These are phyloP conservation scores for Picea glauca DNA, from an alignment of 75 land plant species.

Conservation along the genomic window DNA sequence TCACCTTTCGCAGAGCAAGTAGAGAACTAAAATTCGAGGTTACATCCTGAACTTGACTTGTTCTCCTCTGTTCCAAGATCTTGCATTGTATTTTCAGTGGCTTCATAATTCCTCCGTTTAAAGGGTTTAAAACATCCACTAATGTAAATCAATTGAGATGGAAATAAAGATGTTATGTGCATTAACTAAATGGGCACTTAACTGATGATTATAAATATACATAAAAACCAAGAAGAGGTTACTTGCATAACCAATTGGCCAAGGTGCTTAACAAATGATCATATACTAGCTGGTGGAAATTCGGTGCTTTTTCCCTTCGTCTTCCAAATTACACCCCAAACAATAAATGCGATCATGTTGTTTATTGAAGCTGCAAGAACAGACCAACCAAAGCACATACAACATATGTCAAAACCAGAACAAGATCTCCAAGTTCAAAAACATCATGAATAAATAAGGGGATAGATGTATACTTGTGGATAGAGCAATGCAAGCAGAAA, in stretches of 20 bases:
- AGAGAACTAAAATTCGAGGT: background rate
- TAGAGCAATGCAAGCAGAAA: background rate
- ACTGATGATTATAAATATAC: no score
- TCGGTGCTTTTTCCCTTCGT: background rate
- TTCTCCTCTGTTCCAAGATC: background rate
- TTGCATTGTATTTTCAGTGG: background rate
- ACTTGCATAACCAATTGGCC: background rate
- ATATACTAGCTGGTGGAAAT: background rate
- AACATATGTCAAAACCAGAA: background rate
- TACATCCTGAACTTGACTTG: background rate
- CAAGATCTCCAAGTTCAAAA: background rate
- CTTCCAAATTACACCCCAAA: conserved; percentile 5
- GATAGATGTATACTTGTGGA: background rate
- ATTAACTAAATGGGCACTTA: no score
- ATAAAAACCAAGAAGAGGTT: background rate
- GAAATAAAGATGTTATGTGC: no score
- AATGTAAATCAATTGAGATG: no score
- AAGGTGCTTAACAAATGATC: background rate
- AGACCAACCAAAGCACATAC: background rate
- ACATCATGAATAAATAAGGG: background rate
- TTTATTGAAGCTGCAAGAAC: conserved; percentile 3
- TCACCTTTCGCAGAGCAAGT: background rate
- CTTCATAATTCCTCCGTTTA: background rate
- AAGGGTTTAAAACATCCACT: background rate
- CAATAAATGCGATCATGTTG: background rate